Base-by-base conservation (phyloP, 2,329 filamentous ascomycete species). In the Periconia macrospinosa region DNA sequence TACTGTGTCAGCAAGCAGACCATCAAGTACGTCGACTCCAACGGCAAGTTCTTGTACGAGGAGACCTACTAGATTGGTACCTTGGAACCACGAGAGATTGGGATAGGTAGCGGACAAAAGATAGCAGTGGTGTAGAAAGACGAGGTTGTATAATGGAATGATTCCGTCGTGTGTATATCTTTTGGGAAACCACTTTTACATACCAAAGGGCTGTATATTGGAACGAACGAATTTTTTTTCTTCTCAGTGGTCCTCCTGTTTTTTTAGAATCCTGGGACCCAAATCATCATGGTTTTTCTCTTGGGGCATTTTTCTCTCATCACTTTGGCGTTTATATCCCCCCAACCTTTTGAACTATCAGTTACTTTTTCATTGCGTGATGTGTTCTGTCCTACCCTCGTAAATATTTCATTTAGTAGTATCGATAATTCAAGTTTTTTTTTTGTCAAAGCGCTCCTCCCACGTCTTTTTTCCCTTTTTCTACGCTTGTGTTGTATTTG, bases 1-100 rank as follows among this genome's bases (percentile, higher is more conserved):
- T 69, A 70, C 58, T 73, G 71, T 44, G 56, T 62, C 11, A 65
- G 47, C 41, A 54, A 67, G 56, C 65, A 69, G 59, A 68, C 63
- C 17, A 63, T 73, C 47, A 59, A 68, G 58, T 73, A 73, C 46
- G 70, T 73, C 3, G 68, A 73, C 49, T 52, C 57, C 51, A 51
- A 59, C 7, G 71, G 71, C 42, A 68, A 71, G 41, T 68, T 66
- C 55, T 52, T 72, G 55, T 70, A 69, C 47, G 53, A 57, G 46
- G 62, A 64, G 56, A 49, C 35, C 3, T 27, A 23, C n/a, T 49
- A 47, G 27, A n/a, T 45, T 30, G n/a, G 17, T 17, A 13, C 23
- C 30, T 47, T 19, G 27, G 10, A 3, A 17, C n/a, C 6, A 15
- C n/a, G 5, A 18, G 14, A 42, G 41, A 19, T 11, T 27, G 9